phyloP scores from a whole-genome alignment of 305 asterid species.

The Fraxinus latifolia region DNA sequence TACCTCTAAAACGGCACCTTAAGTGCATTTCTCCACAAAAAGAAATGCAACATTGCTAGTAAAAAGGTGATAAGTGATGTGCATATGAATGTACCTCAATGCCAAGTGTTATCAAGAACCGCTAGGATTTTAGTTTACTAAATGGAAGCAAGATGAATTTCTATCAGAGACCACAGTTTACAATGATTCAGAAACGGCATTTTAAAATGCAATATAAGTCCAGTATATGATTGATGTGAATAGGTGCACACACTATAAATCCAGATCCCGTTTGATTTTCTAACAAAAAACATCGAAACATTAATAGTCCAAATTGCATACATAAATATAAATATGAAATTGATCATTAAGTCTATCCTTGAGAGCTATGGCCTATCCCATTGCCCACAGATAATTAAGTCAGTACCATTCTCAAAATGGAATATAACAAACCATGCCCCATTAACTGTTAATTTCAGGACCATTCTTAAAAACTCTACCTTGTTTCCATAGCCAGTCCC shows the following conservation, averaged over 20 bases:
- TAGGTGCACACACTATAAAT: neutral
- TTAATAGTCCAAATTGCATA: neutral
- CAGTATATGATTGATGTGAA: neutral
- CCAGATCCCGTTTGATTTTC: neutral
- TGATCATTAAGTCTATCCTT: neutral
- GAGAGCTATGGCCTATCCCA: neutral
- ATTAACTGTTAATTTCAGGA: neutral
- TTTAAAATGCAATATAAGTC: neutral
- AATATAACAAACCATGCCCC: neutral
- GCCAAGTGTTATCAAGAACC: neutral
- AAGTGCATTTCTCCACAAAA: neutral
- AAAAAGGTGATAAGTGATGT: neutral
- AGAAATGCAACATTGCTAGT: neutral
- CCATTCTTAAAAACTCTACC: neutral
- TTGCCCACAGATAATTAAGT: neutral
- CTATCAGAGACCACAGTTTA: neutral
- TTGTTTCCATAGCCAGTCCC: neutral
- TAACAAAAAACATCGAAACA: neutral
- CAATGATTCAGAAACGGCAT: neutral
- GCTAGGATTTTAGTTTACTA: neutral
- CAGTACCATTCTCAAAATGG: neutral
- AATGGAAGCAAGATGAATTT: neutral
- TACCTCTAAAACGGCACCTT: neutral
- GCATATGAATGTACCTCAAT: neutral
- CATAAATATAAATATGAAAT: neutral